Percentiles rank a stretch among this genome's conserved stretches.
These are phyloP conservation scores for Thalassiosira profunda DNA, from an alignment of 108 stramenopile genomes.

Conservation along the genomic window DNA sequence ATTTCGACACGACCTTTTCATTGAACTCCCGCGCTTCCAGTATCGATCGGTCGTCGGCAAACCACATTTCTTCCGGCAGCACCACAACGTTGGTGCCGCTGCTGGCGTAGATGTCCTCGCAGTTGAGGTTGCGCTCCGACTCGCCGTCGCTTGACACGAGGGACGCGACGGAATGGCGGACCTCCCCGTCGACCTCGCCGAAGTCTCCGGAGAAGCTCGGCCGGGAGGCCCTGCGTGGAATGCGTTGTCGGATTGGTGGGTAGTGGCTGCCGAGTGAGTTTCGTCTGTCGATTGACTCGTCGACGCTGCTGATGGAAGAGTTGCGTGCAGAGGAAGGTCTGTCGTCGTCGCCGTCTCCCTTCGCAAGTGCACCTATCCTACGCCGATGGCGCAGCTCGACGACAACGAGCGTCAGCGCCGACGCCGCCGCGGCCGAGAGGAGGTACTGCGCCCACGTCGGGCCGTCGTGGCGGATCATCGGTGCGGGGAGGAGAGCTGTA, in stretches of 20 bases:
- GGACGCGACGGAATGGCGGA: conserved; percentile 3
- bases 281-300: not conserved
- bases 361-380: not conserved
- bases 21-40: too few relatives aligned
- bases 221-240: not conserved
- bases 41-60: too few relatives aligned
- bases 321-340: too few relatives aligned
- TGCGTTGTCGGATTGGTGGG: not conserved
- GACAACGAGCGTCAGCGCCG: conserved; percentile 5
- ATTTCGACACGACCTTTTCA: too few relatives aligned
- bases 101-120: too few relatives aligned
- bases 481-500: too few relatives aligned
- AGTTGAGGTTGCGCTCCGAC: too few relatives aligned
- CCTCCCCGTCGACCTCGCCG: conserved; percentile 1
- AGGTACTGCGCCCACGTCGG: not conserved
- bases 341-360: not conserved
- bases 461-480: not conserved
- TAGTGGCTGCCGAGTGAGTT: not conserved
- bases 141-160: too few relatives aligned
- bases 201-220: not conserved
- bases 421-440: conserved; percentile 1
- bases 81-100: too few relatives aligned
- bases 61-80: too few relatives aligned
- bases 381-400: conserved; percentile 1
- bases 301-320: too few relatives aligned